Evolutionary conservation across 1,284 basidiomycete genomes (phyloP), one percentile per base, ranked within the genome.

Genomic region (Puccinia polysora): DNA sequence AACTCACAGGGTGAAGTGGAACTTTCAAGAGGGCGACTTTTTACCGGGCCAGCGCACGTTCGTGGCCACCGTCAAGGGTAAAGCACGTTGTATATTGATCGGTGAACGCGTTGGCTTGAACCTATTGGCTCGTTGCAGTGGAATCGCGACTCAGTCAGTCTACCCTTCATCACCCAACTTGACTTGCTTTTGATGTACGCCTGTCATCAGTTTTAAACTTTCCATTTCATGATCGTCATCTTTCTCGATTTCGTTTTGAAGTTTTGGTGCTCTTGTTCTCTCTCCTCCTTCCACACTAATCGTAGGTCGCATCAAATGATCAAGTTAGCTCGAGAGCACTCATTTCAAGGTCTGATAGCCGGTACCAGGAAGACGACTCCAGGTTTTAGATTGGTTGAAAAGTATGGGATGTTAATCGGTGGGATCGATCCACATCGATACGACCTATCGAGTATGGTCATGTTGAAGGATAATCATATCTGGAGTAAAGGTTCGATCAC

Each of bases 391-490:
- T 84, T 97, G 18, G 94, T 98, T 4, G 95, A 99, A 81, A 99
- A 99, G 81, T 97, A 98, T 80, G 96, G 89, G 8, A 99, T 98
- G 96, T 83, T 97, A 55, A 91, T 98, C 30, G 95, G 96, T 28
- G 96, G 95, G 4, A 89, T 97, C 75, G 96, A 99, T 80, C 84
- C 90, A 20, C 96, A 98, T 82, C 85, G 96, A n/a, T 89, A 97
- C 78, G 94, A 97, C 81, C 84, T 98, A 38, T 93, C 90, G 45
- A 91, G 89, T 79, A 98, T 98, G 95, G 95, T 99, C 79, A 98
- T 98, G 95, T 86, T 99, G 78, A 98, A 98, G 82, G 95, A 98
- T 79, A 98, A 98, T 80, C 96, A 98, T 79, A 92, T 98, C 78
- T 97, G 93, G 94, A 94, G 92, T 6, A 90, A 88, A 32, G 92